Base-by-base conservation (phyloP, 352 stramenopile species). In the Paralagenidium karlingii region DNA sequence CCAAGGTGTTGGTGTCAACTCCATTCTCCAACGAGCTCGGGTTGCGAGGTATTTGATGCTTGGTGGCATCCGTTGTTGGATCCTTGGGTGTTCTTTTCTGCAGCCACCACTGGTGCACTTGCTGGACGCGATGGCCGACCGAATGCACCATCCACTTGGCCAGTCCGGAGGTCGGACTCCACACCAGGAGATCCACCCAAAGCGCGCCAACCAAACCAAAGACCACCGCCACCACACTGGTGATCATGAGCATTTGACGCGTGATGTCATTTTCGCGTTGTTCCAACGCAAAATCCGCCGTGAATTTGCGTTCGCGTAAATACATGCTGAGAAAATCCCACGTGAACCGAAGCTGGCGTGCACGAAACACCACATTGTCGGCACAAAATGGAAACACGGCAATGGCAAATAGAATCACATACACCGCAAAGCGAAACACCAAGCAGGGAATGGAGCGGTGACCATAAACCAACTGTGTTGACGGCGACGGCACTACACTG, bases 261-360 rank as follows among this genome's bases (percentile, higher is more conserved):
- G 59, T 41, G 1, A 56, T n/a, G 8, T 38, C 42, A 8, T 54
- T 34, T 19, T 67, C 50, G 8, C 53, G 44, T 8, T 52, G 30
- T 3, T 60, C 58, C 16, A 80, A 49, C 8, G 55, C 43, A 8
- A 68, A 34, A 8, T 30, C 33, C 19, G 43, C 45, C 5, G 51
- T 54, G 8, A 53, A 57, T 21, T 53, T 47, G 25, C 61, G 55
- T 28, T 63, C 63, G 25, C 58, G 51, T 7, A 59, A 47, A 20
- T 63, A 66, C 41, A 53, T 60, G 0, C 34, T 40, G 10, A 74
- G 48, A 11, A 71, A 51, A 16, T 74, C 62, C 15, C 64, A 66
- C 24, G 60, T 75, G 40, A 75, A 67, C 12, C 63, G 60, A 41
- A 61, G 58, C 11, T 55, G 28, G 0, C 54, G 58, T 1, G 59